A percentile compares a stretch with the other conserved stretches of the same genome.
These are phyloP conservation scores for Chamaecrista fasciculata DNA, from an alignment of 306 rosid genomes.

Conservation along the genomic window DNA sequence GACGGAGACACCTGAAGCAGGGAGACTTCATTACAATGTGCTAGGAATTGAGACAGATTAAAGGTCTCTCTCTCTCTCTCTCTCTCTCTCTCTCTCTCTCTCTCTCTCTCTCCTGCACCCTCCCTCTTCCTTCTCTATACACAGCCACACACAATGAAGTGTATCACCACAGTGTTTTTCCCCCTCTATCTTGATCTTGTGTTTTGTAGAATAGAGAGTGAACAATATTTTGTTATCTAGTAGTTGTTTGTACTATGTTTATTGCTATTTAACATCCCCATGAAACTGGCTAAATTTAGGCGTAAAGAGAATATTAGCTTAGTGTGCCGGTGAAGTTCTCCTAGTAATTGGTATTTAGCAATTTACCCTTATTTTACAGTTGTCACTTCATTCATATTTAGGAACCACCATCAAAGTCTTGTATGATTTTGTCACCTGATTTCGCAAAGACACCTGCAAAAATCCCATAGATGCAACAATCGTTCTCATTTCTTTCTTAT, in stretches of 20 bases:
- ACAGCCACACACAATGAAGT: slow-evolving; percentile 17
- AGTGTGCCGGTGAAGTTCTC: neutral
- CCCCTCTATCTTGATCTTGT: neutral
- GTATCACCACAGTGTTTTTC: neutral
- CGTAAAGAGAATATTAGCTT: neutral
- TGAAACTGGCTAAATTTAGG: slow-evolving; percentile 4
- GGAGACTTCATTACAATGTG: slow-evolving; percentile 97
- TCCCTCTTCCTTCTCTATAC: too few species aligned
- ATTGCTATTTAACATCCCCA: slow-evolving; percentile 17
- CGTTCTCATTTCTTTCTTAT: neutral
- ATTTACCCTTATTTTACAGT: neutral
- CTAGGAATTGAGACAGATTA: slow-evolving; percentile 95
- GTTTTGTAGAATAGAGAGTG: neutral
- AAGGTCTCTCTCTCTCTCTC: slow-evolving; percentile 51
- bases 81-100: neutral
- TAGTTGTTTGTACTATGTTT: slow-evolving; percentile 3
- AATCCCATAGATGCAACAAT: neutral
- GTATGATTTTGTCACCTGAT: neutral
- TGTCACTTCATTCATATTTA: slow-evolving; percentile 19
- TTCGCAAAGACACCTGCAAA: neutral
- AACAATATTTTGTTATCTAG: neutral
- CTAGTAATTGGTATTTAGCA: slow-evolving; percentile 6
- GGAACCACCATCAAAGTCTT: slow-evolving; percentile 24
- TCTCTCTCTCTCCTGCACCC: too few species aligned
- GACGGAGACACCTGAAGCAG: slow-evolving; percentile 99